These are phyloP conservation scores for Nakazawaea wickerhamii DNA, from an alignment of 805 yeast species.

Conservation along the genomic window DNA sequence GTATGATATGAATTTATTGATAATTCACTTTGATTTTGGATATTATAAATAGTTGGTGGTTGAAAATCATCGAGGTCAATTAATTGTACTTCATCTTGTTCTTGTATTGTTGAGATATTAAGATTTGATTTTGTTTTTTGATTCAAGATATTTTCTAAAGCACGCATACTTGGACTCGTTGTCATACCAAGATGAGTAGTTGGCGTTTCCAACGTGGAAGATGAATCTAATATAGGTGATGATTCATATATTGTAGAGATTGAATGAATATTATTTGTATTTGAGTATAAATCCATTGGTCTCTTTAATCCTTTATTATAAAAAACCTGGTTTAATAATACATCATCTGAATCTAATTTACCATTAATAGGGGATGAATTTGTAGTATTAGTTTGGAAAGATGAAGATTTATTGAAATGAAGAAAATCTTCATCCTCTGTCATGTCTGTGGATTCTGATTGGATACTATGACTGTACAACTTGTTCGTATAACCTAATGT, in stretches of 20 bases:
- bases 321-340: conserved; percentile 16
- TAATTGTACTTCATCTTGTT: conserved; percentile 5
- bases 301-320: too few species aligned
- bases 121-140: conserved; percentile 19
- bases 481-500: conserved; percentile 6
- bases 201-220: conserved; percentile 22
- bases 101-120: conserved; percentile 16
- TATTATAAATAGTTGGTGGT: neutral
- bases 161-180: conserved; percentile 31
- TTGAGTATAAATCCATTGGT: conserved; percentile 8
- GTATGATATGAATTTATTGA: conserved; percentile 27
- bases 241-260: conserved; percentile 1
- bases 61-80: neutral
- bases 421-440: conserved; percentile 29
- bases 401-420: conserved; percentile 27
- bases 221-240: neutral
- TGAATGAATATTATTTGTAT: neutral
- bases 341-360: neutral
- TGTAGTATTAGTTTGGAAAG: conserved; percentile 31
- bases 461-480: conserved; percentile 8
- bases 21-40: conserved; percentile 9
- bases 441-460: conserved; percentile 21
- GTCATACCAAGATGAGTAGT: conserved; percentile 26
- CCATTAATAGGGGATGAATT: conserved; percentile 20
- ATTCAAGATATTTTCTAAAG: conserved; percentile 27